phyloP scores from a whole-genome alignment of 2,329 filamentous ascomycete genomes.

The Penicillium brasilianum region DNA sequence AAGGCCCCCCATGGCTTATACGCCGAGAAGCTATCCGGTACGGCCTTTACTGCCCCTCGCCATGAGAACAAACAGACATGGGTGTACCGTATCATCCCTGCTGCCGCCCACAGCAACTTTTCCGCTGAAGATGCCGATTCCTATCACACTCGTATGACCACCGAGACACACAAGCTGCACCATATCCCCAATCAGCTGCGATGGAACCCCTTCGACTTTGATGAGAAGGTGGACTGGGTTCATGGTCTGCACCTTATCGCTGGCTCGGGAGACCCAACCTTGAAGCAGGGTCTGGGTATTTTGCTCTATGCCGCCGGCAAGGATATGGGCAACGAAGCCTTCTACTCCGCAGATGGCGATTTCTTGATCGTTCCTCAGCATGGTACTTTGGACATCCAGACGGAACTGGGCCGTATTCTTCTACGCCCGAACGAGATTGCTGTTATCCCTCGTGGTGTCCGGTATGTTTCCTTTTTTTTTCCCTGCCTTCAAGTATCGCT shows the following conservation, averaged over 20 bases:
- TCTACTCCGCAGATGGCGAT: conserved; percentile 84
- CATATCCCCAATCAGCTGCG: conserved; percentile 81
- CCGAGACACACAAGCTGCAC: conserved; percentile 61
- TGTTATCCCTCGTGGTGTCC: conserved; percentile 74
- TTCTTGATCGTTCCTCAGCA: conserved; percentile 77
- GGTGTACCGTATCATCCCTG: conserved; percentile 72
- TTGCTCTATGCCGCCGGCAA: conserved; percentile 79
- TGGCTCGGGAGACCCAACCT: conserved; percentile 76
- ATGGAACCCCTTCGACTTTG: conserved; percentile 78
- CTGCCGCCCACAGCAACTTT: conserved; percentile 63
- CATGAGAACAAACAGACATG: conserved; percentile 73
- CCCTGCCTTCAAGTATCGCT: not conserved
- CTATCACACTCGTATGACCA: conserved; percentile 52
- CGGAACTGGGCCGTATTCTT: conserved; percentile 74
- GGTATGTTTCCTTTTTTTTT: conserved; percentile 40
- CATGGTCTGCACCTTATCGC: conserved; percentile 73
- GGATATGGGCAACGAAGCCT: conserved; percentile 78
- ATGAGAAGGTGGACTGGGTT: conserved; percentile 71
- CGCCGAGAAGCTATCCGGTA: conserved; percentile 77
- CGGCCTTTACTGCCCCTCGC: conserved; percentile 72
- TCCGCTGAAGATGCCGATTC: conserved; percentile 50
- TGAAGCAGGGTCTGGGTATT: conserved; percentile 80
- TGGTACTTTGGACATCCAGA: conserved; percentile 75
- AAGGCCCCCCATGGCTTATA: conserved; percentile 79
- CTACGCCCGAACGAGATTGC: conserved; percentile 80